Evolutionary conservation across 2,329 filamentous ascomycete genomes (phyloP).

Genomic region (Pestalotiopsis fici): DNA sequence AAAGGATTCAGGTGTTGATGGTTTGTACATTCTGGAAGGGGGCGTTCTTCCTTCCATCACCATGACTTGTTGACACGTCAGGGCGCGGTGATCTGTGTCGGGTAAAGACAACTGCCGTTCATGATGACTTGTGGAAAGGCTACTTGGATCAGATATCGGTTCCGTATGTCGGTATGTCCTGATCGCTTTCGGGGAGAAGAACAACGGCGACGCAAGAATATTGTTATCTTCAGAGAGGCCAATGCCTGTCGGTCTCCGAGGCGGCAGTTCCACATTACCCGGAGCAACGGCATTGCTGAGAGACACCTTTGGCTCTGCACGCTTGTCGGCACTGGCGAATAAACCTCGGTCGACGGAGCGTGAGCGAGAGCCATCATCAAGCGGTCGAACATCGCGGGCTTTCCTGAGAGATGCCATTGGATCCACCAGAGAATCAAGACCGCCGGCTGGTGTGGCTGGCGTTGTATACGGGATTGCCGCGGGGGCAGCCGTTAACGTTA

Average conservation of each 20-base stretch:
- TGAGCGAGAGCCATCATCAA: constrained; percentile 53
- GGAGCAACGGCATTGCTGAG: constrained; percentile 63
- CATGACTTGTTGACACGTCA: constrained; percentile 46
- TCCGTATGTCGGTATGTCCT: constrained; percentile 44
- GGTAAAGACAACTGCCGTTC: constrained; percentile 33
- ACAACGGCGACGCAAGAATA: constrained; percentile 35
- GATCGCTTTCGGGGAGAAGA: constrained; percentile 39
- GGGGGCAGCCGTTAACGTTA: constrained; percentile 38
- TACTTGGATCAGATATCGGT: constrained; percentile 45
- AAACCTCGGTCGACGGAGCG: constrained; percentile 65
- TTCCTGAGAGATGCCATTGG: constrained; percentile 45
- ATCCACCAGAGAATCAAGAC: constrained; percentile 32
- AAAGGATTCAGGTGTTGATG: constrained; percentile 41
- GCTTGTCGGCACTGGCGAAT: constrained; percentile 63
- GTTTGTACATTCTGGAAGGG: constrained; percentile 34
- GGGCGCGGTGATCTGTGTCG: constrained; percentile 45
- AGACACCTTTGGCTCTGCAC: constrained; percentile 63
- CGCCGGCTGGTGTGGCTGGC: constrained; percentile 38
- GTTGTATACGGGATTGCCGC: constrained; percentile 30
- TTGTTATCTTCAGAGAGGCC: constrained; percentile 41
- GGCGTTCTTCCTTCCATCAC: constrained; percentile 38
- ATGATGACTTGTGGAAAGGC: constrained; percentile 23
- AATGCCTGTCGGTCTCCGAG: constrained; percentile 46
- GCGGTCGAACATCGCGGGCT: constrained; percentile 37
- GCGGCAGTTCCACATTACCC: constrained; percentile 55